Evolutionary conservation across 805 yeast genomes (phyloP).

Genomic region (Vanderwaltozyma yarrowii): DNA sequence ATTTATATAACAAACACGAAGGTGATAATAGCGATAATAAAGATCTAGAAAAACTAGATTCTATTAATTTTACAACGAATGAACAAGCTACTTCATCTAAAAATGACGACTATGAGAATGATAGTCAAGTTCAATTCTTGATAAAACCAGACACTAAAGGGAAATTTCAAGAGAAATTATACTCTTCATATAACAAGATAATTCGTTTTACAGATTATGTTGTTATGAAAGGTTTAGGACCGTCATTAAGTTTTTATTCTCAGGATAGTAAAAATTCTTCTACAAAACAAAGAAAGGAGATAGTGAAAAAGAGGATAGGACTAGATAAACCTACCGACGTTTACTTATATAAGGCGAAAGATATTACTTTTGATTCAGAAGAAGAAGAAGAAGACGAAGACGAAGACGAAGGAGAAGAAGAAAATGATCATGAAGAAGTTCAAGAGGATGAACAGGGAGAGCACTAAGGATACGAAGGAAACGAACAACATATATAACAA

Average conservation of each 20-base stretch:
- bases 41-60: no score
- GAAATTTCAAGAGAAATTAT: background rate
- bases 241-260: slow-evolving; percentile 35
- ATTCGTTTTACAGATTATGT: slow-evolving; percentile 41
- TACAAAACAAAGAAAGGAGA: slow-evolving; percentile 9
- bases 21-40: background rate
- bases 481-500: no score
- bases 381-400: slow-evolving; percentile 5
- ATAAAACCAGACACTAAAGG: slow-evolving; percentile 1
- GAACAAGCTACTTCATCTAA: no score
- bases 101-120: no score
- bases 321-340: slow-evolving; percentile 28
- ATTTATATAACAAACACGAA: background rate
- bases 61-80: no score
- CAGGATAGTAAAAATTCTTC: slow-evolving; percentile 1
- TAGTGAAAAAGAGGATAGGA: slow-evolving; percentile 21
- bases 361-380: slow-evolving; percentile 33
- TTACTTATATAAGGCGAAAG: slow-evolving; percentile 34
- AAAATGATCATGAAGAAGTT: background rate
- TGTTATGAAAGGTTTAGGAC: slow-evolving; percentile 50
- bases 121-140: slow-evolving; percentile 12
- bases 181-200: slow-evolving; percentile 29
- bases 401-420: background rate
- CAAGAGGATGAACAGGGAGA: background rate
- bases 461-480: no score